Base-by-base conservation (phyloP, 2,329 filamentous ascomycete genomes). In the Pyricularia sp. region DNA sequence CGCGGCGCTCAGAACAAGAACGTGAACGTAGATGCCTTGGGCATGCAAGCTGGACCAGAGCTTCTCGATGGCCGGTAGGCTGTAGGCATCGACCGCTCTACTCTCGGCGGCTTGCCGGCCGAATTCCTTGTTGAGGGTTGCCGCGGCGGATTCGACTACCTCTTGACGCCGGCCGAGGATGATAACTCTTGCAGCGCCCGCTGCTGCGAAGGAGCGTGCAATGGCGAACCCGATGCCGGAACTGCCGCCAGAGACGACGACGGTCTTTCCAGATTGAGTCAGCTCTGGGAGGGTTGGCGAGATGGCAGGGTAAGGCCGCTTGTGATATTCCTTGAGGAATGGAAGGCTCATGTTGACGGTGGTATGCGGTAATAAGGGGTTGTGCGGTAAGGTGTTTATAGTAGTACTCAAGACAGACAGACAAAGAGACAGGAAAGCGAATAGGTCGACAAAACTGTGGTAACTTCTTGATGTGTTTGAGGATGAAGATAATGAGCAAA, bases 181-280 rank as follows among this genome's bases (percentile, higher is more conserved):
- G 42, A 72, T 66, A 25, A 71, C 64, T 5, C 42, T 67, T 36
- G 69, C 65, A 12, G 70, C 71, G 0, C 17, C 20, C 9, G 71
- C 71, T 0, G 31, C n/a, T 0, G 36, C 64, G 61, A 71, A 73
- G n/a, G 63, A 66, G 14, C 30, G 58, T 23, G 69, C 69, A 25
- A 71, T 72, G 64, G 66, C 64, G 55, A 69, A 69, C 50, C 72
- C 71, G 26, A 72, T 70, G 17, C 55, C 66, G 4, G 65, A 66
- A 33, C 69, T 70, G 12, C 70, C 71, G 2, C 72, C 72, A 0
- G 71, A 71, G 26, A 72, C 26, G 6, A 71, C 68, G 4, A 72
- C 72, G 1, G 80, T 84, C 30, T 72, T 72, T 4, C 72, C 71
- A 0, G 50, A 42, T n/a, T 71, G 71, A 3, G 68, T 69, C 1